These are phyloP conservation scores for Salix arbutifolia DNA, from an alignment of 345 rosid species.

Conservation along the genomic window DNA sequence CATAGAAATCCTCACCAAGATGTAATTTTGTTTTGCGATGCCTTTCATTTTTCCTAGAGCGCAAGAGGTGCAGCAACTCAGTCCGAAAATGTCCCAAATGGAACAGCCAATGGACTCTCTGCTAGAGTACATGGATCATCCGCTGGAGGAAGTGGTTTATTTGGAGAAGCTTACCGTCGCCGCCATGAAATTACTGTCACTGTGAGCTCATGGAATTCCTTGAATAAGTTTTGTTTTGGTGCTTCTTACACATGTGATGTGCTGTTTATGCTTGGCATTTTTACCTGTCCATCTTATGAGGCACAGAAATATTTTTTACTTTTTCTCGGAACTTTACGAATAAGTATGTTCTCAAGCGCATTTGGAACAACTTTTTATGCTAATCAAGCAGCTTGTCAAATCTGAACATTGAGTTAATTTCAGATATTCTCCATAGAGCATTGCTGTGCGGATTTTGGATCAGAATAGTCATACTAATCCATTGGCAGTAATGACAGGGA, in stretches of 20 bases:
- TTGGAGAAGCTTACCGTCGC: conserved; percentile 68
- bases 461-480: neutral
- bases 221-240: neutral
- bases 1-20: neutral
- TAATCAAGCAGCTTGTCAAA: neutral
- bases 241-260: neutral
- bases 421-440: neutral
- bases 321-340: too few species aligned
- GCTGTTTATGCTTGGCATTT: neutral
- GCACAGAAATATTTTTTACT: neutral
- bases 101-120: conserved; percentile 34
- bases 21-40: too few species aligned
- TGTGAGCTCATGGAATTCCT: conserved; percentile 43
- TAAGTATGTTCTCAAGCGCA: neutral
- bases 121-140: conserved; percentile 40
- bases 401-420: neutral
- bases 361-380: neutral
- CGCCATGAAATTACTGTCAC: conserved; percentile 77
- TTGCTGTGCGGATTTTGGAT: neutral
- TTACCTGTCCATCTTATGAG: neutral
- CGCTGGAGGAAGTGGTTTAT: conserved; percentile 39
- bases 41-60: conserved; percentile 17
- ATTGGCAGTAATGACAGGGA: neutral
- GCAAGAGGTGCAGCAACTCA: conserved; percentile 33
- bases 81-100: conserved; percentile 43